Percentiles rank a stretch among this genome's conserved stretches.
These are phyloP conservation scores for Chenopodium album DNA, from an alignment of 148 eudicot genomes.

Conservation along the genomic window DNA sequence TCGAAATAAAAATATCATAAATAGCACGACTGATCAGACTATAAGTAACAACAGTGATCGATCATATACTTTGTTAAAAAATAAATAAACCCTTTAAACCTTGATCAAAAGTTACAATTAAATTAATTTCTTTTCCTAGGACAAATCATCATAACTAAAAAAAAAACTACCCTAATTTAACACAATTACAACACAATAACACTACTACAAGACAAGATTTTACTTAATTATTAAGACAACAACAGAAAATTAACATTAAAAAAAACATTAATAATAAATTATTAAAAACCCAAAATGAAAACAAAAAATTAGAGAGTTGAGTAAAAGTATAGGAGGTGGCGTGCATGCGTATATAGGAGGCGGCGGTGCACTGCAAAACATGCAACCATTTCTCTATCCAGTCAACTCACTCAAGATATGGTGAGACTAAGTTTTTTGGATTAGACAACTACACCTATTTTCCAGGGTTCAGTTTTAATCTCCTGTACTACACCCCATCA, in stretches of 20 bases:
- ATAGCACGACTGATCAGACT: neutral
- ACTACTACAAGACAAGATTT: neutral
- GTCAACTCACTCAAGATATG: slow-evolving; percentile 18
- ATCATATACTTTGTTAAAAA: neutral
- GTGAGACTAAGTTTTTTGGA: neutral
- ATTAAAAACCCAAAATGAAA: neutral
- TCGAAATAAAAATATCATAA: neutral
- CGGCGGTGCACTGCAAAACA: slow-evolving; percentile 26
- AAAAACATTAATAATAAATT: neutral
- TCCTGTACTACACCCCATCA: slow-evolving; percentile 15
- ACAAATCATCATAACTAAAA: neutral
- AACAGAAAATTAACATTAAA: neutral
- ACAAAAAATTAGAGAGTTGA: neutral
- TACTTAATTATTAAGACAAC: neutral
- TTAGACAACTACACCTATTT: neutral
- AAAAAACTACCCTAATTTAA: slow-evolving; percentile 6
- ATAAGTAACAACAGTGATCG: too few relatives aligned
- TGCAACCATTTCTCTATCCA: slow-evolving; percentile 20
- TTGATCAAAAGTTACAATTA: neutral
- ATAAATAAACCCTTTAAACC: neutral
- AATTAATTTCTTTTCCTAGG: slow-evolving; percentile 4
- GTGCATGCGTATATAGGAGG: slow-evolving; percentile 17
- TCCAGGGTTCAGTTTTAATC: neutral
- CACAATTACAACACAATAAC: slow-evolving; percentile 16
- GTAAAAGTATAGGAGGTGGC: neutral